A percentile compares a stretch with the other conserved stretches of the same genome.
Evolutionary conservation across 139 green algal genomes (phyloP).

Genomic region (Coelastrella sp.): DNA sequence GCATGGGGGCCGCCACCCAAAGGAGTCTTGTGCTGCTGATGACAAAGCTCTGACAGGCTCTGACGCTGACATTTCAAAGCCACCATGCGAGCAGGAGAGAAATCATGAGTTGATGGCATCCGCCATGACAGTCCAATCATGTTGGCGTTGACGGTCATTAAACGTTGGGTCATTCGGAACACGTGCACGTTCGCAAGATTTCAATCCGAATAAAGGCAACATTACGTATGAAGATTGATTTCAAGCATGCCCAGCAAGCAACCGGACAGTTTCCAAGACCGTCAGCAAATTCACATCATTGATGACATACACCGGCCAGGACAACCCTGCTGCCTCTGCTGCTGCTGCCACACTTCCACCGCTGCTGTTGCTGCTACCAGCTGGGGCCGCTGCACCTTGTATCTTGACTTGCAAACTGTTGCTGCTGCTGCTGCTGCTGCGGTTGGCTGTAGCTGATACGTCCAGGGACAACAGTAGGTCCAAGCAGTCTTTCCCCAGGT

Average conservation of each 20-base stretch:
- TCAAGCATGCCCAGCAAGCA: not conserved
- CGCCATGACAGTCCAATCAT: too few species aligned
- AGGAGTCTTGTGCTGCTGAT: too few species aligned
- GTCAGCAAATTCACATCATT: slow-evolving; percentile 1
- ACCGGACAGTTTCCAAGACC: not conserved
- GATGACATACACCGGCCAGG: not conserved
- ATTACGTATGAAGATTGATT: too few species aligned
- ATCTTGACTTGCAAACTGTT: not conserved
- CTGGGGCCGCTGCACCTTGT: not conserved
- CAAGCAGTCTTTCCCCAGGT: not conserved
- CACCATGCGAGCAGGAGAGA: too few species aligned
- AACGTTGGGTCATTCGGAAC: too few species aligned
- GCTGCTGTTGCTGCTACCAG: not conserved
- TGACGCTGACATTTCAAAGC: too few species aligned
- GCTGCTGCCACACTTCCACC: not conserved
- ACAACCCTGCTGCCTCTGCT: not conserved
- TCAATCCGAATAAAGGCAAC: too few species aligned
- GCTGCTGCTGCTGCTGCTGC: not conserved
- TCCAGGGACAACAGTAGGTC: not conserved
- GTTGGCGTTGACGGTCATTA: too few species aligned
- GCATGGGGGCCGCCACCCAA: too few species aligned
- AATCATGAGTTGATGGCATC: too few species aligned
- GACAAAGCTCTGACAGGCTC: too few species aligned
- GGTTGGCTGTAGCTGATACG: not conserved
- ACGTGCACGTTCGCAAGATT: too few species aligned